Percentiles rank a stretch among this genome's conserved stretches.
Evolutionary conservation across 2,329 filamentous ascomycete genomes (phyloP).

Genomic region (Bipolaris victoriae): DNA sequence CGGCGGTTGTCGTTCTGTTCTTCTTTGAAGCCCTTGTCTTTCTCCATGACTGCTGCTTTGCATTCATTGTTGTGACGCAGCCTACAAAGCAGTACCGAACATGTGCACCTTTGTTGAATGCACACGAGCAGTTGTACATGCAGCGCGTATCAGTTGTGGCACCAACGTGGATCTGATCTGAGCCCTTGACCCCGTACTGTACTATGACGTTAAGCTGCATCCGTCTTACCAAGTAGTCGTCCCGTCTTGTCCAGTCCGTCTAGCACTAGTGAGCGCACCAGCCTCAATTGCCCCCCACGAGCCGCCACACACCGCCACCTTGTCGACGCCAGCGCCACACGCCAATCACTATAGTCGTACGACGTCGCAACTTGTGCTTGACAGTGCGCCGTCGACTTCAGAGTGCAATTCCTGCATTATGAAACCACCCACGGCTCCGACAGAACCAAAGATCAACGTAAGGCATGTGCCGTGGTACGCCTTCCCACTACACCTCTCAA

Average conservation of each 20-base stretch:
- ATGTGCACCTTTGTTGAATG: too few relatives aligned
- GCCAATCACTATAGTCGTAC: not conserved
- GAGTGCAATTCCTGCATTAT: not conserved
- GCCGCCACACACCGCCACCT: constrained; percentile 6
- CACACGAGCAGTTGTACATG: not conserved
- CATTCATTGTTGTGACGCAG: not conserved
- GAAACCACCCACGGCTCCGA: not conserved
- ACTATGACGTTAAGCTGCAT: constrained; percentile 16
- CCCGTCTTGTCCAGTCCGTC: constrained; percentile 4
- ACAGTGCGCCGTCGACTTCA: not conserved
- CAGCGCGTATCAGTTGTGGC: constrained; percentile 5
- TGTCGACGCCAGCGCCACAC: not conserved
- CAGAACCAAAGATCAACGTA: not conserved
- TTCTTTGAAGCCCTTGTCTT: too few relatives aligned
- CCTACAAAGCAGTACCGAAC: not conserved
- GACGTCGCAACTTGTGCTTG: not conserved
- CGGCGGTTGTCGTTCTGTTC: too few relatives aligned
- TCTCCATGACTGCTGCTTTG: too few relatives aligned
- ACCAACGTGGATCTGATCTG: constrained; percentile 14
- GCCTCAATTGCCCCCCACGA: not conserved
- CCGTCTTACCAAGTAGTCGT: constrained; percentile 3
- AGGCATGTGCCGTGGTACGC: not conserved
- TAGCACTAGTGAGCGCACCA: not conserved
- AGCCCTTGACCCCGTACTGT: constrained; percentile 12
- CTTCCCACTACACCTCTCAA: not conserved